phyloP scores from a whole-genome alignment of 1,139 yeast species.

The Suhomyces bolitotheri region DNA sequence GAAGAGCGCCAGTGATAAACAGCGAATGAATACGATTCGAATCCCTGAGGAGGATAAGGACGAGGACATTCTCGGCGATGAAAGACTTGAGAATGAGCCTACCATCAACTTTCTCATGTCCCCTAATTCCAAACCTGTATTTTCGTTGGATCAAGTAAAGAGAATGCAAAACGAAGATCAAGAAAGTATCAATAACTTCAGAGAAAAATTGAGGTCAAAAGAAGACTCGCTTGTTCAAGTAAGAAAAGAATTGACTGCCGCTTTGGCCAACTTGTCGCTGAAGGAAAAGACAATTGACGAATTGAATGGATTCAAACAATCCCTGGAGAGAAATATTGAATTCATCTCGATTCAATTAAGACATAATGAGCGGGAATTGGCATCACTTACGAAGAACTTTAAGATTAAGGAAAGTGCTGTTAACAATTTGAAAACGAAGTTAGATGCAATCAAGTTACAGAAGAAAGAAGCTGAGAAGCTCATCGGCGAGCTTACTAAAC shows the following conservation, averaged over 20 bases:
- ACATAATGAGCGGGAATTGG: slow-evolving; percentile 33
- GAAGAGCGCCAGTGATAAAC: slow-evolving; percentile 2
- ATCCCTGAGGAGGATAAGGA: slow-evolving; percentile 9
- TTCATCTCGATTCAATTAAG: slow-evolving; percentile 30
- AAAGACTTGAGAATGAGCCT: slow-evolving; percentile 25
- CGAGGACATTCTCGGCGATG: slow-evolving; percentile 11
- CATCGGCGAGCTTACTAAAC: slow-evolving; percentile 5
- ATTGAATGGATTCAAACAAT: slow-evolving; percentile 22
- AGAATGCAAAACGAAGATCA: slow-evolving; percentile 30
- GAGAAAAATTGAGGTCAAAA: slow-evolving; percentile 9
- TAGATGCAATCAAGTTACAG: slow-evolving; percentile 11
- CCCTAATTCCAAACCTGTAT: slow-evolving; percentile 40
- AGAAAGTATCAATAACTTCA: slow-evolving; percentile 14
- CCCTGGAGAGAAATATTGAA: slow-evolving; percentile 27
- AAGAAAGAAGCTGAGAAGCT: slow-evolving; percentile 7
- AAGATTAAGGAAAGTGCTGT: slow-evolving; percentile 24
- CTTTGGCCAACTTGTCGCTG: slow-evolving; percentile 3
- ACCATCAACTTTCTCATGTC: slow-evolving; percentile 36
- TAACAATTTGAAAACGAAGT: slow-evolving; percentile 10
- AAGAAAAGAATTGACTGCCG: slow-evolving; percentile 8
- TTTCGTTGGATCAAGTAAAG: slow-evolving; percentile 34
- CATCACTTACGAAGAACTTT: slow-evolving; percentile 29
- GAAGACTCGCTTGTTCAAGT: slow-evolving; percentile 6
- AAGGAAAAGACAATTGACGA: slow-evolving; percentile 19
- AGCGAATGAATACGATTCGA: not conserved